Conservation (phyloP, 2,329 filamentous ascomycete genomes). For the Diplodia intermedia region DNA sequence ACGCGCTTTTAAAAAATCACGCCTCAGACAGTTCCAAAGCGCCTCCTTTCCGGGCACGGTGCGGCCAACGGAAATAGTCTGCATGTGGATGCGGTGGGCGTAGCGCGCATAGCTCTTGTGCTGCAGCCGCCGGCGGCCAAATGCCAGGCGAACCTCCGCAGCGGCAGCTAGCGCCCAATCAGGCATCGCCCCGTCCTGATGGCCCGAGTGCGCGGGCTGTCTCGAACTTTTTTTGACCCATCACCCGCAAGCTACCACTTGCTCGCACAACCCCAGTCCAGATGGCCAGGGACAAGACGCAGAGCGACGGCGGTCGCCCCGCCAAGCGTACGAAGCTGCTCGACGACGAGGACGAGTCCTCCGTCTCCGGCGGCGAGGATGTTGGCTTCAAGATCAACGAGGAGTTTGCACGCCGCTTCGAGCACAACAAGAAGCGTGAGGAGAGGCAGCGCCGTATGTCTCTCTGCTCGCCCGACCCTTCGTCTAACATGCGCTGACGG, state of each 20-base stretch:
- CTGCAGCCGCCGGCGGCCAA: constrained; percentile 4
- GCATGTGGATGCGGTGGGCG: neutral
- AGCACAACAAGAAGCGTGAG: constrained; percentile 96
- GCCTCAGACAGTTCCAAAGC: neutral
- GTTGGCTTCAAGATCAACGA: constrained; percentile 78
- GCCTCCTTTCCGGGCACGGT: neutral
- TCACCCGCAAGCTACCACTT: constrained; percentile 26
- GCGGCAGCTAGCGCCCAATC: constrained; percentile 12
- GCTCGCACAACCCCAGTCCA: neutral
- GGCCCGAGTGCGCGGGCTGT: constrained; percentile 9
- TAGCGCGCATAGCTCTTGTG: neutral
- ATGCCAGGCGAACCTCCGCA: constrained; percentile 13
- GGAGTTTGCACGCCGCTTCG: constrained; percentile 86
- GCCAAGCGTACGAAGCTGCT: constrained; percentile 46
- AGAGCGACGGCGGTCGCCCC: constrained; percentile 36
- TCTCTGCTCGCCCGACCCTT: neutral
- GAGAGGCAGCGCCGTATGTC: constrained; percentile 73
- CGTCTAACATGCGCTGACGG: constrained; percentile 36
- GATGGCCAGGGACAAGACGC: constrained; percentile 17
- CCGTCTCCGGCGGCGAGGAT: constrained; percentile 38
- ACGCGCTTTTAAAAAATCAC: neutral
- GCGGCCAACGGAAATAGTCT: neutral
- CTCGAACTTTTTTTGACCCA: constrained; percentile 31
- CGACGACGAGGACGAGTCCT: constrained; percentile 46
- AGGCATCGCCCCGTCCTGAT: constrained; percentile 14